phyloP scores from a whole-genome alignment of 768 basidiomycete genomes.

The Phaeolepiota aurea region DNA sequence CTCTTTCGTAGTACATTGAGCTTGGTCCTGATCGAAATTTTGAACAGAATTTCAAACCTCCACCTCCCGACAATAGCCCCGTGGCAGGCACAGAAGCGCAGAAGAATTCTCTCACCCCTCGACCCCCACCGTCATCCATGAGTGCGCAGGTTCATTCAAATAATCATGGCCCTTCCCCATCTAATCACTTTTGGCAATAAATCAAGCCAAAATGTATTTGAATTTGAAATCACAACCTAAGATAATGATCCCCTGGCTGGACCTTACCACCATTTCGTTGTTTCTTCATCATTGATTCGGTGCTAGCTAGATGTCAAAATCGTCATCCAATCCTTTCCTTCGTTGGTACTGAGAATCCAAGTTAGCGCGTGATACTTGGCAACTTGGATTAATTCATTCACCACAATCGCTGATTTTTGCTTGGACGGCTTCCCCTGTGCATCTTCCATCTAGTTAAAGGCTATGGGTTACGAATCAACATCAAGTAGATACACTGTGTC shows the following conservation, averaged over 20 bases:
- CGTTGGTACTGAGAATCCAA: conserved; percentile 44
- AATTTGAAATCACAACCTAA: too few species aligned
- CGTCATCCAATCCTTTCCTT: conserved; percentile 58
- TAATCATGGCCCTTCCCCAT: not conserved
- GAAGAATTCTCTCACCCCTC: too few species aligned
- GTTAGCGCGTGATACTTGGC: not conserved
- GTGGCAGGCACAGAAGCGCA: conserved; percentile 1
- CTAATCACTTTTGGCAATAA: not conserved
- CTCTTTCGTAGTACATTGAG: not conserved
- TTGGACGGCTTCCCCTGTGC: conserved; percentile 37
- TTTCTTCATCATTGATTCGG: too few species aligned
- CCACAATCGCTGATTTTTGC: conserved; percentile 56
- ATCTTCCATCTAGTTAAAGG: conserved; percentile 39
- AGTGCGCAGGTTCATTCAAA: not conserved
- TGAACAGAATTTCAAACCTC: conserved; percentile 51
- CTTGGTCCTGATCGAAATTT: not conserved
- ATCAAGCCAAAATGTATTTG: not conserved
- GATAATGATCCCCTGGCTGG: not conserved
- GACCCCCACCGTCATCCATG: conserved; percentile 1
- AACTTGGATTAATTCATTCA: conserved; percentile 18
- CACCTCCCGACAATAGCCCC: conserved; percentile 18
- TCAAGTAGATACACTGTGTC: conserved; percentile 7
- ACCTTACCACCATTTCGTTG: too few species aligned
- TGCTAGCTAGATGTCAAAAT: conserved; percentile 40
- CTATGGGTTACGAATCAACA: conserved; percentile 14